Evolutionary conservation across 2,329 filamentous ascomycete species (phyloP), one percentile per base, ranked within the genome.

Genomic region (Neopestalotiopsis sp.): DNA sequence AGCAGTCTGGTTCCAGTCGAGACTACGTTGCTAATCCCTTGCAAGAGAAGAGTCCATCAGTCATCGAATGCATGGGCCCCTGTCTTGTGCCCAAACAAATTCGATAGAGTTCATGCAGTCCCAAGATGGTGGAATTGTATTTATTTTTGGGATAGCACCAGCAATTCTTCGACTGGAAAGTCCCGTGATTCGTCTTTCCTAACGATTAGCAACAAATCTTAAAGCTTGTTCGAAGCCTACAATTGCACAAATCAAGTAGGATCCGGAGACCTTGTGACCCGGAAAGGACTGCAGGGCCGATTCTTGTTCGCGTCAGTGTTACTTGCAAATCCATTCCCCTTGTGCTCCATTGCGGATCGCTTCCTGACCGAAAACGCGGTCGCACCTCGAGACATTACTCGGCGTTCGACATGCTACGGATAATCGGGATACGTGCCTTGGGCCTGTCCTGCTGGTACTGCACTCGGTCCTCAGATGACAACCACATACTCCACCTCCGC

Each of bases 91-190:
- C 45, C 45, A 52, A 20, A 52, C 45, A 52, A 49, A n/a, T 10
- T 38, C 14, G 17, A 12, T 52, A n/a, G 20, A 52, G 45, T 52
- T 52, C 9, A 52, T 52, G 45, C 45, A 52, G 45, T 9, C 45
- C 45, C 45, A 52, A 52, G 45, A 52, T 52, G 45, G 45, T 52
- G 45, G 45, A 52, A 52, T 52, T 20, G 45, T 52, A 52, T 52
- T 52, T 52, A 24, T 52, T 52, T 52, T n/a, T 52, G n/a, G 17
- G 45, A 20, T 52, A 9, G 17, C 14, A 52, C 24, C 24, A 52
- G 45, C 45, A 52, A n/a, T 20, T 17, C 24, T 17, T 24, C 45
- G 45, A 52, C n/a, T 7, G 45, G 45, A 17, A 4, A n/a, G 45
- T 52, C 45, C 20, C 14, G 17, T 52, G 45, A 52, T 52, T 52